Conservation (phyloP, 2,329 filamentous ascomycete species). For the Whalleya microplaca region DNA sequence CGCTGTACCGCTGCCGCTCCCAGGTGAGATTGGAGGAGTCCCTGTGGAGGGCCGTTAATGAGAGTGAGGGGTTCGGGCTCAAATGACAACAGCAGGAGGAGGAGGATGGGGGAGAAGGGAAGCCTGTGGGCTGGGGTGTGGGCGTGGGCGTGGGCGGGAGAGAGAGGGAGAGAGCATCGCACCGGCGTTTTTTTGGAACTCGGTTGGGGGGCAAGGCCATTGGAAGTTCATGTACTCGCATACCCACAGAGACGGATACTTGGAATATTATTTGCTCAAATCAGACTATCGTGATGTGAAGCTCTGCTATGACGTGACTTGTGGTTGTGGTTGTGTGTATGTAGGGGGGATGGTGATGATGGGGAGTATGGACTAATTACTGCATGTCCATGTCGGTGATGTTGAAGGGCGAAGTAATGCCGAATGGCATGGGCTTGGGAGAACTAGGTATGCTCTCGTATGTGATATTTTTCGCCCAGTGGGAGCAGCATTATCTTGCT, state of each 20-base stretch:
- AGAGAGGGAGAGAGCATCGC: conserved; percentile 6
- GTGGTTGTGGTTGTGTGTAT: no score
- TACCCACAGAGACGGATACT: conserved; percentile 7
- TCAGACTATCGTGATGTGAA: conserved; percentile 11
- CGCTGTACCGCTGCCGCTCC: conserved; percentile 72
- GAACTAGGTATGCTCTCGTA: no score
- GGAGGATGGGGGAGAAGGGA: no score
- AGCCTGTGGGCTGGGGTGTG: background rate
- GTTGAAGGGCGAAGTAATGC: no score
- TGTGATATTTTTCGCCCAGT: no score
- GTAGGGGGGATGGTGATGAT: no score
- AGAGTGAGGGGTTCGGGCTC: conserved; percentile 90
- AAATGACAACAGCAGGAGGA: no score
- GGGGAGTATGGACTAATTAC: no score
- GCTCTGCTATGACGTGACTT: background rate
- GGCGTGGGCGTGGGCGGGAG: background rate
- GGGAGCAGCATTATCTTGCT: no score
- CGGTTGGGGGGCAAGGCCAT: background rate
- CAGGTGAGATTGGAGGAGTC: conserved; percentile 69
- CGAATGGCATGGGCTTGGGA: no score
- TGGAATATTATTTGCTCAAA: conserved; percentile 12
- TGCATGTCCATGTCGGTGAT: no score
- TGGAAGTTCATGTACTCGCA: conserved; percentile 4
- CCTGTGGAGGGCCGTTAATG: conserved; percentile 84
- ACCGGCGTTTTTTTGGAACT: conserved; percentile 20